Evolutionary conservation across 2,329 filamentous ascomycete genomes (phyloP).

Genomic region (Aspergillus eucalypticola): DNA sequence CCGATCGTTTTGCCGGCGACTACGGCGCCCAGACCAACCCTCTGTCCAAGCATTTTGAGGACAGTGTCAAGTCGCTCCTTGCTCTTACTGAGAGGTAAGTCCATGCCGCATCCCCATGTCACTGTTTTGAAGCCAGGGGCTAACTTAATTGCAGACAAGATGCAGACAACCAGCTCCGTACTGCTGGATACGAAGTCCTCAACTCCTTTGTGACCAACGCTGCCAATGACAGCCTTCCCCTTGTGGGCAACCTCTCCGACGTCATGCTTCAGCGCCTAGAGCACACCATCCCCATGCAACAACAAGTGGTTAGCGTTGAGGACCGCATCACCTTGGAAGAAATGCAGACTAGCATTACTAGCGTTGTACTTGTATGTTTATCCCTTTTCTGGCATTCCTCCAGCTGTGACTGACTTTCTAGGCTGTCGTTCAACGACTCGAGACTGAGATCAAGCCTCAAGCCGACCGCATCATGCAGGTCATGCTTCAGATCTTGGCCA

Average conservation of each 20-base stretch:
- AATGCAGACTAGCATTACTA: conserved; percentile 94
- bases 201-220: conserved; percentile 92
- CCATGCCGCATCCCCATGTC: neutral
- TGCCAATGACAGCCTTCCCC: conserved; percentile 77
- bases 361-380: conserved; percentile 68
- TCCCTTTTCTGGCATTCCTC: neutral
- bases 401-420: conserved; percentile 21
- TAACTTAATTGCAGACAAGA: conserved; percentile 53
- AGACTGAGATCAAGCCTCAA: conserved; percentile 85
- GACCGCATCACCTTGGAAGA: conserved; percentile 95
- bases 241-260: conserved; percentile 79
- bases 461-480: conserved; percentile 93
- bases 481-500: conserved; percentile 76
- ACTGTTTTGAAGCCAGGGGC: conserved; percentile 2
- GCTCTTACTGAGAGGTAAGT: conserved; percentile 73
- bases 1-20: conserved; percentile 90
- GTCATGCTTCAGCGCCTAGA: conserved; percentile 89
- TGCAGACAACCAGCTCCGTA: conserved; percentile 84
- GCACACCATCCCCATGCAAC: conserved; percentile 83
- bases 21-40: conserved; percentile 76
- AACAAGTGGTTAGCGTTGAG: conserved; percentile 93
- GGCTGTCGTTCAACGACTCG: conserved; percentile 85
- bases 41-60: conserved; percentile 87
- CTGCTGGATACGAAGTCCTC: conserved; percentile 94
- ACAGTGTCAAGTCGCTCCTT: conserved; percentile 82